Conservation (phyloP, 352 stramenopile species). For the Globisporangium nagaii region DNA sequence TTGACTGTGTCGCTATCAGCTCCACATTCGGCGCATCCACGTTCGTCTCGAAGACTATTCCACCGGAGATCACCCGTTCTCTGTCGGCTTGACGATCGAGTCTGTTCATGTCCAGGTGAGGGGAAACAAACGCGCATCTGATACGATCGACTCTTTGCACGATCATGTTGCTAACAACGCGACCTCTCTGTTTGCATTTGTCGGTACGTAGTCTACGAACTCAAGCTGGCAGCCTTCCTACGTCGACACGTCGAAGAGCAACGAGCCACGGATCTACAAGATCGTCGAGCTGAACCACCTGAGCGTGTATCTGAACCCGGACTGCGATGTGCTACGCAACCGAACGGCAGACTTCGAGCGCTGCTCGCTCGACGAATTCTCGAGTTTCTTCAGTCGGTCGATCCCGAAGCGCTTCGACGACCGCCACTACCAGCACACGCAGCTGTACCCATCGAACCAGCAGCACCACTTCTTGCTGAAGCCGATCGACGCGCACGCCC, state of each 20-base stretch:
- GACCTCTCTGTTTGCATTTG: neutral
- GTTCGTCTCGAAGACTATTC: conserved; percentile 74
- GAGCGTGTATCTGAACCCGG: conserved; percentile 80
- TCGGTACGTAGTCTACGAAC: conserved; percentile 66
- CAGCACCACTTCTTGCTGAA: conserved; percentile 85
- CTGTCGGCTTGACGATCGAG: conserved; percentile 76
- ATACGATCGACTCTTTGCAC: neutral
- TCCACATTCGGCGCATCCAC: conserved; percentile 84
- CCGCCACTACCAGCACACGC: conserved; percentile 46
- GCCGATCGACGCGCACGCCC: conserved; percentile 72
- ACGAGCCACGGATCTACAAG: conserved; percentile 86
- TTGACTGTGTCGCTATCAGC: conserved; percentile 22
- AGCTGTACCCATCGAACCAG: conserved; percentile 66
- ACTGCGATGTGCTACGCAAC: conserved; percentile 62
- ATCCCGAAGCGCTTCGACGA: conserved; percentile 86
- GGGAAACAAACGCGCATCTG: neutral
- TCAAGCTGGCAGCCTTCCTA: conserved; percentile 85
- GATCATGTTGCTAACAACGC: no score
- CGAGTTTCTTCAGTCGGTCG: conserved; percentile 59
- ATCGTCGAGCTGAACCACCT: conserved; percentile 86
- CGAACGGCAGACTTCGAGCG: conserved; percentile 52
- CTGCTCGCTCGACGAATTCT: conserved; percentile 78
- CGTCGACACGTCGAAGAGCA: conserved; percentile 70
- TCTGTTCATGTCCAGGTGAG: conserved; percentile 71
- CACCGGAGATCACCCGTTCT: conserved; percentile 77